Base-by-base conservation (phyloP, 192 early-diverging fungal species). In the Phycomyces blakesleeanus region DNA sequence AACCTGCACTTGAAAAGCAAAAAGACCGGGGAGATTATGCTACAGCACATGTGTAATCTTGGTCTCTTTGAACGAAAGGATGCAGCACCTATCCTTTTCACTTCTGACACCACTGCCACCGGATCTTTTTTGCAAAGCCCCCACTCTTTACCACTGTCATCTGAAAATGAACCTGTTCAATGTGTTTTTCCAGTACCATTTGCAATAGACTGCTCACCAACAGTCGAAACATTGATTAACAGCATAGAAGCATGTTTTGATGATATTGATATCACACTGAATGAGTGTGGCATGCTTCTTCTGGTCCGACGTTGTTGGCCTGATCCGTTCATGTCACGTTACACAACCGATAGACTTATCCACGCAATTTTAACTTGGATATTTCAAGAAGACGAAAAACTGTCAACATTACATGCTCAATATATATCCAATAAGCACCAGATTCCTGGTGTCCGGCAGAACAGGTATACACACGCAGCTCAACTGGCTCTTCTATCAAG, bases 11-110 rank as follows among this genome's bases (percentile, higher is more conserved):
- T 85, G 49, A 72, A 68, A 16, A 77, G 55, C 41, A 4, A 38
- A 0, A 71, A 63, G 53, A 40, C 69, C 0, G 63, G 55, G 24
- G 64, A 76, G 38, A 49, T 77, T 8, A 42, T 85, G 14, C 44
- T 85, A 27, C 83, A 85, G 57, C 81, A 85, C 47, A 72, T 82
- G 69, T 63, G 68, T 42, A 81, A 83, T 62, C 44, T 81, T 29
- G 83, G 83, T 16, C 68, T 85, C 10, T 66, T 85, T 58, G 81
- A 85, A 60, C 63, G 79, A 9, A 51, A 74, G 16, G 79, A 85
- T 64, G 83, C 76, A 34, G 57, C 73, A 38, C 72, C 75, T 3
- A 51, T 77, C 27, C 49, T 77, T 8, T 77, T 75, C 44, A 26
- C 34, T 20, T n/a, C 16, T 9, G 59, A 72, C 14, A 7, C 18